phyloP scores from a whole-genome alignment of 805 yeast genomes.

The Ogataea sp. region DNA sequence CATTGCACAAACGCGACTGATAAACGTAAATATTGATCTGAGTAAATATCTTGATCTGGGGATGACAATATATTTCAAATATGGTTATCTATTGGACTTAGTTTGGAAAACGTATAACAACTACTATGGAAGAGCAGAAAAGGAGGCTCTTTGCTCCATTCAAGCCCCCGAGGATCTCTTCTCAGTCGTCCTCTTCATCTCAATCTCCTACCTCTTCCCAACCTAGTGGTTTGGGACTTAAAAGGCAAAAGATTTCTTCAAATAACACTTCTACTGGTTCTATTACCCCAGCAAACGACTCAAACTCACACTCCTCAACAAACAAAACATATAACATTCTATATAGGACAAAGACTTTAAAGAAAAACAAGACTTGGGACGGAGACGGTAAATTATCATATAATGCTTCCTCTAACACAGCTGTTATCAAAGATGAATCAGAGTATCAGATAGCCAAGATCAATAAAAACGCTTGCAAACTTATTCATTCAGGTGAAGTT shows the following conservation, averaged over 20 bases:
- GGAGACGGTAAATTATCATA: conserved; percentile 68
- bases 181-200: neutral
- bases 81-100: too few relatives aligned
- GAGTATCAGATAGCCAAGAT: conserved; percentile 18
- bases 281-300: too few relatives aligned
- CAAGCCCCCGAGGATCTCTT: neutral
- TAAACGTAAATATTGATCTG: too few relatives aligned
- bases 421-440: conserved; percentile 19
- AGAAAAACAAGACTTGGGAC: conserved; percentile 90
- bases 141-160: neutral
- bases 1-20: too few relatives aligned
- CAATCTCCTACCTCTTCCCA: neutral
- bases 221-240: neutral
- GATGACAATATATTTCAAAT: too few relatives aligned
- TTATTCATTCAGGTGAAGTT: conserved; percentile 11
- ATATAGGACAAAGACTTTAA: conserved; percentile 64
- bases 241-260: too few relatives aligned
- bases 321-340: conserved; percentile 36
- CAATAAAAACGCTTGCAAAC: conserved; percentile 9
- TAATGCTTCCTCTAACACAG: conserved; percentile 10
- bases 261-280: too few relatives aligned
- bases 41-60: too few relatives aligned
- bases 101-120: too few relatives aligned
- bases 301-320: too few relatives aligned
- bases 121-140: neutral